phyloP scores from a whole-genome alignment of 352 stramenopile species.

The Halophytophthora polymorphica region DNA sequence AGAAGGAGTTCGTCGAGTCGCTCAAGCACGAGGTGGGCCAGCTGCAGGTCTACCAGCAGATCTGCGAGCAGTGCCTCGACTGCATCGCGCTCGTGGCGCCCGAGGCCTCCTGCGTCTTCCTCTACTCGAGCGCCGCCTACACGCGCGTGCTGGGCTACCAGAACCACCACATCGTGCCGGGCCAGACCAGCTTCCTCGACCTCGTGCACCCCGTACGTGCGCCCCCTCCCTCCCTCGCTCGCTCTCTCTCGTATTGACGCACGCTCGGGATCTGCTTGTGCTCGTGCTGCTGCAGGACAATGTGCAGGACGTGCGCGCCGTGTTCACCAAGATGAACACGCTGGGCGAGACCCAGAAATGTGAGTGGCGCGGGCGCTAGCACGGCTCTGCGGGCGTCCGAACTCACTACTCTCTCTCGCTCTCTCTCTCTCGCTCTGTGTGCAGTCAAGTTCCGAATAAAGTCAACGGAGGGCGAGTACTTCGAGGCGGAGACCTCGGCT shows the following conservation, averaged over 20 bases:
- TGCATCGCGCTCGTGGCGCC: constrained; percentile 71
- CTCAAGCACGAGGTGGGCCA: constrained; percentile 88
- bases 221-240: constrained; percentile 3
- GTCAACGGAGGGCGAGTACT: constrained; percentile 70
- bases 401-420: too few species aligned
- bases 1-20: constrained; percentile 94
- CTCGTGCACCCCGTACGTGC: constrained; percentile 74
- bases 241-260: not conserved
- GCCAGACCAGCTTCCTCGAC: constrained; percentile 79
- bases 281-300: constrained; percentile 40
- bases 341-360: constrained; percentile 67
- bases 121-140: constrained; percentile 69
- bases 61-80: constrained; percentile 80
- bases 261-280: too few species aligned
- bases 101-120: constrained; percentile 57
- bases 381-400: too few species aligned
- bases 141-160: constrained; percentile 75
- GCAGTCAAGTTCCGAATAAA: constrained; percentile 85
- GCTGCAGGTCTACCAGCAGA: constrained; percentile 82
- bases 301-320: constrained; percentile 50
- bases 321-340: constrained; percentile 67
- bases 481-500: constrained; percentile 67
- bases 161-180: constrained; percentile 67
- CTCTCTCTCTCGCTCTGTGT: constrained; percentile 6
- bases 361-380: constrained; percentile 26